Base-by-base conservation (phyloP, 148 eudicot species). In the Dianthus caryophyllus region DNA sequence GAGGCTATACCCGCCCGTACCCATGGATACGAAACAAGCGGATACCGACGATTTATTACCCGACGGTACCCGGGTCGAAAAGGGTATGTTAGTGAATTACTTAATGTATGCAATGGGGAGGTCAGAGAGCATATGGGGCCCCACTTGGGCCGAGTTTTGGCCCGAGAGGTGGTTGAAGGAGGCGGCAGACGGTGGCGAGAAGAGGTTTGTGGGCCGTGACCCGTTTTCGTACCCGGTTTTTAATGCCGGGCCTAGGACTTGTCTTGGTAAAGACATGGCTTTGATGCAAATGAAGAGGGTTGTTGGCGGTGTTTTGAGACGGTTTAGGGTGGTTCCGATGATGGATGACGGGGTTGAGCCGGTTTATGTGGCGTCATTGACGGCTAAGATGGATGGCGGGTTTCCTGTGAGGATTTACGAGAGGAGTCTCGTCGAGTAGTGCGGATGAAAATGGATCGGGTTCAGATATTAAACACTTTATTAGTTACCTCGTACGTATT, bases 1-100 rank as follows among this genome's bases (percentile, higher is more conserved):
- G 79, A 73, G 83, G 61, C 51, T 79, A 0, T 82, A 76, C 57
- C 85, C 85, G 18, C 80, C 85, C 11, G 81, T 82, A 22, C 78
- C 83, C 2, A 18, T 60, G 55, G 80, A 82, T 67, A 56, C 71
- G 2, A 79, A 74, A 39, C 53, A 71, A 30, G 78, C 80, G 4
- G 26, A 16, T 0, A 20, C 5, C 4, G 64, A 79, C 20, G 83
- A 79, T 25, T n/a, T 79, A 9, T 65, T 76, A 44, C 83, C 81
- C 1, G 83, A 77, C n/a, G 85, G 85, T 15, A 78, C 80, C 2
- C 6, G 1, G 33, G 85, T 82, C 36, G 59, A 48, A 24, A 74
- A 71, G 43, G 82, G 85, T 10, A 69, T 33, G 48, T 25, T 74
- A 65, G 80, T 82, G 5, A 75, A n/a, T n/a, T 50, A 82, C 41